Evolutionary conservation across 345 rosid genomes (phyloP).

Genomic region (Pistacia integerrima): DNA sequence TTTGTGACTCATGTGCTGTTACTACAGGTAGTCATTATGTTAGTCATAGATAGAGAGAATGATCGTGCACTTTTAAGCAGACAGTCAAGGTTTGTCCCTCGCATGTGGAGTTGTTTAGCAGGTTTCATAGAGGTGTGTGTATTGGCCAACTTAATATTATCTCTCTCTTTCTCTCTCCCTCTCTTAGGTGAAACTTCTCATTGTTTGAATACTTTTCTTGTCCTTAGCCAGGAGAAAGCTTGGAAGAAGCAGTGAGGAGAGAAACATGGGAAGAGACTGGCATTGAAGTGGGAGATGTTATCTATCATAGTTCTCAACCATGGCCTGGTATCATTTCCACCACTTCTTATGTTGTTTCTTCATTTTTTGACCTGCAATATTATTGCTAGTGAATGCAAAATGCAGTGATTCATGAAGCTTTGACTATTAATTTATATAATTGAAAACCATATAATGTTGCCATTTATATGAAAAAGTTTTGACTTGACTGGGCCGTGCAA

Average conservation of each 20-base stretch:
- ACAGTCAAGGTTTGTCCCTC: slow-evolving; percentile 83
- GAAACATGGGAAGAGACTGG: slow-evolving; percentile 96
- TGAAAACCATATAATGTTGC: not conserved
- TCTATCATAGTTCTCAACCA: slow-evolving; percentile 95
- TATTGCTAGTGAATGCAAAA: not conserved
- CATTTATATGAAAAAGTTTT: not conserved
- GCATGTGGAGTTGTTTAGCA: slow-evolving; percentile 98
- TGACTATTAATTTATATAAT: not conserved
- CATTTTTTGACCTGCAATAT: not conserved
- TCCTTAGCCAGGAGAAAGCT: slow-evolving; percentile 95
- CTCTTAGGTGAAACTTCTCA: not conserved
- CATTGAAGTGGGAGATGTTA: slow-evolving; percentile 92
- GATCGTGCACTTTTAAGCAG: slow-evolving; percentile 80
- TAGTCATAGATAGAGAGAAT: slow-evolving; percentile 85
- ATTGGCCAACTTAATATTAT: not conserved
- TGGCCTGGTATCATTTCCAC: slow-evolving; percentile 78
- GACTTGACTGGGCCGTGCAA: not conserved
- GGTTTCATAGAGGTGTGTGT: slow-evolving; percentile 84
- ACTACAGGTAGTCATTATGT: slow-evolving; percentile 89
- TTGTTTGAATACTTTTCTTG: slow-evolving; percentile 17
- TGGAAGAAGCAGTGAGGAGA: slow-evolving; percentile 96
- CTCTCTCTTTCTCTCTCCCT: not conserved
- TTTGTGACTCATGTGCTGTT: slow-evolving; percentile 19
- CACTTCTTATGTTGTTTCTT: not conserved
- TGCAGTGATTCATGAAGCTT: not conserved